A percentile compares a stretch with the other conserved stretches of the same genome.
These are phyloP conservation scores for Amphichorda felina DNA, from an alignment of 2,329 filamentous ascomycete genomes.

Conservation along the genomic window DNA sequence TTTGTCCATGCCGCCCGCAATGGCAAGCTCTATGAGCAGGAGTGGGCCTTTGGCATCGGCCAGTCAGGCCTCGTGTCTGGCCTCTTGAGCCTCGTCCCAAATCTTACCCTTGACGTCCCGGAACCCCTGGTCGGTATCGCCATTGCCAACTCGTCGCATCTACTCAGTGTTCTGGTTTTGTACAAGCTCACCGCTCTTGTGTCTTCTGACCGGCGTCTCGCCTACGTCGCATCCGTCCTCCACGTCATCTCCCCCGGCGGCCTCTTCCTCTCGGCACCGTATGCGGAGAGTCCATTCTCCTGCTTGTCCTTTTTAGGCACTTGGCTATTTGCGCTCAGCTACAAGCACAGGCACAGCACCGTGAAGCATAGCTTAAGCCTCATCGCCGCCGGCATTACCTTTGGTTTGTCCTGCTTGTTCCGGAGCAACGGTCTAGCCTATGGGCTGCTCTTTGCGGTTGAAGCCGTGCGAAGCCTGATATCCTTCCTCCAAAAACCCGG, in stretches of 20 bases:
- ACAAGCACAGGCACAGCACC: slow-evolving; percentile 10
- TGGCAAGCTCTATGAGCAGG: slow-evolving; percentile 66
- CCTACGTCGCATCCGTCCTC: slow-evolving; percentile 58
- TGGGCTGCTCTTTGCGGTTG: slow-evolving; percentile 62
- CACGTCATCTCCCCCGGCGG: slow-evolving; percentile 83
- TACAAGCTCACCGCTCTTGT: slow-evolving; percentile 51
- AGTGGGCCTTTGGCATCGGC: slow-evolving; percentile 64
- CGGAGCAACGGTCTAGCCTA: slow-evolving; percentile 82
- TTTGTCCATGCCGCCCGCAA: slow-evolving; percentile 50
- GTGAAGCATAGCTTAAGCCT: slow-evolving; percentile 33
- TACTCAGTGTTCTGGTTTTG: slow-evolving; percentile 61
- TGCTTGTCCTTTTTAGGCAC: slow-evolving; percentile 65
- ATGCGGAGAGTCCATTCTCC: slow-evolving; percentile 70
- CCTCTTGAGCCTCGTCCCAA: slow-evolving; percentile 13
- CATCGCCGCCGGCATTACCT: slow-evolving; percentile 52
- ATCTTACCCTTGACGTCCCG: slow-evolving; percentile 6
- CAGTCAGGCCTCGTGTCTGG: slow-evolving; percentile 30
- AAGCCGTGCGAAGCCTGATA: slow-evolving; percentile 29
- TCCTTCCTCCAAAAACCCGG: slow-evolving; percentile 14
- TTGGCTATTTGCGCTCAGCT: slow-evolving; percentile 49
- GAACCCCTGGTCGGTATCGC: slow-evolving; percentile 46
- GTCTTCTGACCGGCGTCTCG: slow-evolving; percentile 36
- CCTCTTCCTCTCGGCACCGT: slow-evolving; percentile 79
- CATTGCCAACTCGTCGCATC: slow-evolving; percentile 64
- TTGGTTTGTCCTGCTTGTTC: slow-evolving; percentile 62